A percentile compares a stretch with the other conserved stretches of the same genome.
phyloP scores from a whole-genome alignment of 1,284 basidiomycete species.

The Cutaneotrichosporon sp. region DNA sequence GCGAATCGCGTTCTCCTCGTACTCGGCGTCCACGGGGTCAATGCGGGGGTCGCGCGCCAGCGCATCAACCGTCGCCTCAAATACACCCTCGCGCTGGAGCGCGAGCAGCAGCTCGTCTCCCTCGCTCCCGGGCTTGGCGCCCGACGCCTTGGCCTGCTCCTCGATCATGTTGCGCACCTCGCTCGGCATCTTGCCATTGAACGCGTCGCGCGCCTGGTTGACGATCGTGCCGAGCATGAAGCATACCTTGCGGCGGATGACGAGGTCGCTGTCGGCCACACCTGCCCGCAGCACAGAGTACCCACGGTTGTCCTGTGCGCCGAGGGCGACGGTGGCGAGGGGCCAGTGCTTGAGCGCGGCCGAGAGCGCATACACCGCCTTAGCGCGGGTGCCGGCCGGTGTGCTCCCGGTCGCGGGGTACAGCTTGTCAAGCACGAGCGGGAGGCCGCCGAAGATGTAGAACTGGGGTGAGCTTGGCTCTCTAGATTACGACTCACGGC shows the following conservation, averaged over 20 bases:
- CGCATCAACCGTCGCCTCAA: slow-evolving; percentile 26
- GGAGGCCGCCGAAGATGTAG: slow-evolving; percentile 68
- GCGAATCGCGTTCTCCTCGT: slow-evolving; percentile 75
- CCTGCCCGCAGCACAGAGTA: slow-evolving; percentile 36
- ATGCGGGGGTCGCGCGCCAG: slow-evolving; percentile 64
- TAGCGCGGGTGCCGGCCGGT: slow-evolving; percentile 59
- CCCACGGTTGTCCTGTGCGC: slow-evolving; percentile 24
- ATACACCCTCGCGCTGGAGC: slow-evolving; percentile 27
- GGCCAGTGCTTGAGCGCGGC: slow-evolving; percentile 73
- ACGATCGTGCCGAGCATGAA: slow-evolving; percentile 83
- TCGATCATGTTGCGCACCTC: slow-evolving; percentile 43
- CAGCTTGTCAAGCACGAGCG: slow-evolving; percentile 66
- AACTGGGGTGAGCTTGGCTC: slow-evolving; percentile 65
- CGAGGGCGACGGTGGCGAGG: slow-evolving; percentile 30
- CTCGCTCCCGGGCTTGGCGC: slow-evolving; percentile 11
- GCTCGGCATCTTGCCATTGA: slow-evolving; percentile 42
- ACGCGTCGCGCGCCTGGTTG: slow-evolving; percentile 62
- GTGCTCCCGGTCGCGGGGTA: slow-evolving; percentile 45
- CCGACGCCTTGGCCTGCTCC: slow-evolving; percentile 25
- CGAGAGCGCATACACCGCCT: slow-evolving; percentile 85
- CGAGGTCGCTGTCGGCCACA: slow-evolving; percentile 69
- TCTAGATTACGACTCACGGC: slow-evolving; percentile 66
- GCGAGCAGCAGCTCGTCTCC: slow-evolving; percentile 36
- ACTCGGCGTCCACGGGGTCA: slow-evolving; percentile 72
- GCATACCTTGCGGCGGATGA: slow-evolving; percentile 78